Evolutionary conservation across 148 eudicot species (phyloP).

Genomic region (Linanthus parryae): DNA sequence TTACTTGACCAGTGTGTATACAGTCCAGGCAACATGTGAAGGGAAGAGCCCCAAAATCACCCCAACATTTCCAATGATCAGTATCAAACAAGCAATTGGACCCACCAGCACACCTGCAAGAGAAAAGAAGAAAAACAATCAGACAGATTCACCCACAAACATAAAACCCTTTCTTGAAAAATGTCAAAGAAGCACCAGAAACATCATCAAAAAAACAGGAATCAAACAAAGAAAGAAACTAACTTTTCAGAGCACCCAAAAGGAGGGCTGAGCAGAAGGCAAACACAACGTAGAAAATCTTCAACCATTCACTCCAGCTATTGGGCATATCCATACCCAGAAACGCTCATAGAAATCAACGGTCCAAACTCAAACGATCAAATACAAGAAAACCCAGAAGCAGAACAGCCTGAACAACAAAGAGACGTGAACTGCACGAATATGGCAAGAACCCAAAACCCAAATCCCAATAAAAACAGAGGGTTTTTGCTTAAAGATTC

Average conservation of each 20-base stretch:
- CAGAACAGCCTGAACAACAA: no score
- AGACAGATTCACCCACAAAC: background rate
- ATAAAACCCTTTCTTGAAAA: slow-evolving; percentile 1
- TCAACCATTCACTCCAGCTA: slow-evolving; percentile 31
- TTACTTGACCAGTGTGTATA: slow-evolving; percentile 82
- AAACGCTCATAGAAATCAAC: no score
- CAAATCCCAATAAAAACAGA: no score
- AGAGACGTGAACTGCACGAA: no score
- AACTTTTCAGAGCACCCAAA: slow-evolving; percentile 81
- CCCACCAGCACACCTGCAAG: slow-evolving; percentile 78
- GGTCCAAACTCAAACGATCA: no score
- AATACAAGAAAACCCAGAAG: no score
- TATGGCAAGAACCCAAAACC: no score
- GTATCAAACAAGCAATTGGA: slow-evolving; percentile 70
- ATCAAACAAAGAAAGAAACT: background rate
- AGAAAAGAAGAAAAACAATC: background rate
- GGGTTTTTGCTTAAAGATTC: no score
- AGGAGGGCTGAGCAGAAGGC: slow-evolving; percentile 73
- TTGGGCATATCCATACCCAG: slow-evolving; percentile 40
- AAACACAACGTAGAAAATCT: slow-evolving; percentile 58
- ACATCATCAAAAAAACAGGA: background rate
- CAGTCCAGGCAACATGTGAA: slow-evolving; percentile 75
- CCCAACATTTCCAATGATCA: slow-evolving; percentile 72
- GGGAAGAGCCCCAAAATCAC: slow-evolving; percentile 81
- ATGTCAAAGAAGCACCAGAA: background rate